Percentiles rank a stretch among this genome's conserved stretches.
phyloP scores from a whole-genome alignment of 129 eudicot genomes.

The Lonicera japonica region DNA sequence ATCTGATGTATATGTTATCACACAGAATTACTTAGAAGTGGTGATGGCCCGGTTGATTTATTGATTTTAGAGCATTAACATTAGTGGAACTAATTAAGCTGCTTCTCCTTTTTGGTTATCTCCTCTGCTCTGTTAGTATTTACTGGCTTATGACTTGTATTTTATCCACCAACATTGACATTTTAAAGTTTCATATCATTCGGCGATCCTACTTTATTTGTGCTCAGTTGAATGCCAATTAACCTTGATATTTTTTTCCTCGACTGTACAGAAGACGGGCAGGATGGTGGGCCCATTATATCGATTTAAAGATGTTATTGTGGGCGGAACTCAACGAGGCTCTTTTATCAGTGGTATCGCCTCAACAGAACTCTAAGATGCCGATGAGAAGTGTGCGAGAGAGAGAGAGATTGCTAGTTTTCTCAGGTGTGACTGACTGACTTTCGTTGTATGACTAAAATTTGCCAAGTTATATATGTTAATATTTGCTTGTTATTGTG shows the following conservation, averaged over 20 bases:
- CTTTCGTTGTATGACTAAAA: background rate
- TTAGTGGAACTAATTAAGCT: too few relatives aligned
- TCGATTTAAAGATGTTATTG: slow-evolving; percentile 56
- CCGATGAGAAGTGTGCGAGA: slow-evolving; percentile 23
- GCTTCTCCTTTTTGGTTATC: too few relatives aligned
- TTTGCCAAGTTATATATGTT: background rate
- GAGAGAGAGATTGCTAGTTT: slow-evolving; percentile 3
- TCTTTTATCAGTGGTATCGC: slow-evolving; percentile 33
- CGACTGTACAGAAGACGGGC: slow-evolving; percentile 43
- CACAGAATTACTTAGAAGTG: too few relatives aligned
- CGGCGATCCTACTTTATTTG: too few relatives aligned
- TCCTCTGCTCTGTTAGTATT: too few relatives aligned
- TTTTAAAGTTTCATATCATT: too few relatives aligned
- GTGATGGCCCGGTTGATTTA: too few relatives aligned
- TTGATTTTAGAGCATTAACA: too few relatives aligned
- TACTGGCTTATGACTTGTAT: too few relatives aligned
- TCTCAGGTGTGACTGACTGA: slow-evolving; percentile 3
- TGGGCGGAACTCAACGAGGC: slow-evolving; percentile 56
- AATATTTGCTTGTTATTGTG: background rate
- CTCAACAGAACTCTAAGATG: slow-evolving; percentile 43
- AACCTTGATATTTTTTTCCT: background rate
- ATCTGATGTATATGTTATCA: too few relatives aligned
- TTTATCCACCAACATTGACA: too few relatives aligned
- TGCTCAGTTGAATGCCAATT: background rate
- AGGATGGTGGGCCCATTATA: slow-evolving; percentile 60